phyloP scores from a whole-genome alignment of 805 yeast species.

The Saccharomyces kudriavzevii region DNA sequence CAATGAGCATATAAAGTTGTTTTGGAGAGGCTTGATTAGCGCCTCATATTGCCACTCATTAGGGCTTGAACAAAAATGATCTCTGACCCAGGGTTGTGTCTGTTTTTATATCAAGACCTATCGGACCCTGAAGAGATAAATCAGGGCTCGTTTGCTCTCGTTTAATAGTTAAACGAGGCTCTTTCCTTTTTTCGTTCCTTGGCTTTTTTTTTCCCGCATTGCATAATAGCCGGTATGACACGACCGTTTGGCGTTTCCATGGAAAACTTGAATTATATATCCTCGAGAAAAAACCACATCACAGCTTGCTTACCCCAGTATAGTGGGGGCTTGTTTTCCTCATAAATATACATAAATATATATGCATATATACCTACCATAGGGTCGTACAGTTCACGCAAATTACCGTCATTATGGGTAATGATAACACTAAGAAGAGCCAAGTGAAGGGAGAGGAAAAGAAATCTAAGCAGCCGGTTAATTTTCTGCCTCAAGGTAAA shows the following conservation, averaged over 20 bases:
- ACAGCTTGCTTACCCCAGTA: not conserved
- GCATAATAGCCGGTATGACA: not conserved
- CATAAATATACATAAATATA: not conserved
- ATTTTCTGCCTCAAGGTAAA: slow-evolving; percentile 32
- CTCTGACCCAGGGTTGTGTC: not conserved
- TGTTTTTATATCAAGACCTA: not conserved
- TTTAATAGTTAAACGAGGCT: not conserved
- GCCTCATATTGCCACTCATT: not conserved
- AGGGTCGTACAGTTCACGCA: not conserved
- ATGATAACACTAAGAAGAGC: not conserved
- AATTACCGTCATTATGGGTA: not conserved
- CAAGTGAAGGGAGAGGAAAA: not conserved
- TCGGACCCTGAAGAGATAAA: not conserved
- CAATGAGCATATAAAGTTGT: not conserved
- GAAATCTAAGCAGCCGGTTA: slow-evolving; percentile 3
- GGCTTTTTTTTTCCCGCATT: not conserved
- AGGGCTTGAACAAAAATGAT: not conserved
- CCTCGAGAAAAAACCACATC: not conserved
- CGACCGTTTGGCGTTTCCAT: not conserved
- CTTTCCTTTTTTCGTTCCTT: not conserved
- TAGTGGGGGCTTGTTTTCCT: not conserved
- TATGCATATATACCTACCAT: not conserved
- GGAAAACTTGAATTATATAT: not conserved
- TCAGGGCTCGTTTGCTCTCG: not conserved
- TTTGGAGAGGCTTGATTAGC: not conserved